A percentile compares a stretch with the other conserved stretches of the same genome.
Evolutionary conservation across 2,329 filamentous ascomycete genomes (phyloP).

Genomic region (Rhynchosporium agropyri): DNA sequence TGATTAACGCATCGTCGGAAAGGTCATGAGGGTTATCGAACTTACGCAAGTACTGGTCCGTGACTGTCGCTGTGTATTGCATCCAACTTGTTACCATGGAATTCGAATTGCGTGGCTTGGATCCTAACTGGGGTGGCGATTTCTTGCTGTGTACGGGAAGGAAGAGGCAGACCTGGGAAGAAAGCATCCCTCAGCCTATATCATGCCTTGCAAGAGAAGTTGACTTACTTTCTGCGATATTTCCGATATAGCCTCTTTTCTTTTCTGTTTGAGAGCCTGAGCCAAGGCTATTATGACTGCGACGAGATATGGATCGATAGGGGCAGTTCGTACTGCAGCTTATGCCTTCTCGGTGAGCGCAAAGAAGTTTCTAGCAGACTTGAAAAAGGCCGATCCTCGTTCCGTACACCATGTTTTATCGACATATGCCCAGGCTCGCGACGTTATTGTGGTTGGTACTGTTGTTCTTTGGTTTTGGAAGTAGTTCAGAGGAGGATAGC

Average conservation of each 20-base stretch:
- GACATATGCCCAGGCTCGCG: slow-evolving; percentile 12
- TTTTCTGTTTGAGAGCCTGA: slow-evolving; percentile 8
- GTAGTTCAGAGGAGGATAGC: slow-evolving; percentile 2
- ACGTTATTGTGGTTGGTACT: slow-evolving; percentile 5
- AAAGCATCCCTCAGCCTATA: too few relatives aligned
- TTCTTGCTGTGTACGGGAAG: slow-evolving; percentile 14
- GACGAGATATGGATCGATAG: slow-evolving; percentile 15
- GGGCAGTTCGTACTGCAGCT: not conserved
- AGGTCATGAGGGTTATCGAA: slow-evolving; percentile 18
- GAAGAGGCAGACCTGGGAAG: slow-evolving; percentile 16
- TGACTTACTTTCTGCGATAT: slow-evolving; percentile 15
- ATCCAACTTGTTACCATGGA: slow-evolving; percentile 13
- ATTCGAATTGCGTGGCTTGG: slow-evolving; percentile 2
- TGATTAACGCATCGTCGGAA: slow-evolving; percentile 8
- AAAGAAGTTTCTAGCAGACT: slow-evolving; percentile 13
- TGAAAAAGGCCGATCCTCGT: not conserved
- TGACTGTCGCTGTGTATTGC: slow-evolving; percentile 17
- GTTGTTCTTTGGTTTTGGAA: too few relatives aligned
- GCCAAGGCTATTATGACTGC: slow-evolving; percentile 19
- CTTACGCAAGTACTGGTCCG: slow-evolving; percentile 16
- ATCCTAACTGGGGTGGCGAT: slow-evolving; percentile 1
- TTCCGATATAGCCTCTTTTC: not conserved
- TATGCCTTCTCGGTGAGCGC: slow-evolving; percentile 1
- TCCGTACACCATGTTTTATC: slow-evolving; percentile 18
- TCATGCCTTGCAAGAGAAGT: not conserved